Evolutionary conservation across 805 yeast species (phyloP).

Genomic region (Diddensiella transvaalensis): DNA sequence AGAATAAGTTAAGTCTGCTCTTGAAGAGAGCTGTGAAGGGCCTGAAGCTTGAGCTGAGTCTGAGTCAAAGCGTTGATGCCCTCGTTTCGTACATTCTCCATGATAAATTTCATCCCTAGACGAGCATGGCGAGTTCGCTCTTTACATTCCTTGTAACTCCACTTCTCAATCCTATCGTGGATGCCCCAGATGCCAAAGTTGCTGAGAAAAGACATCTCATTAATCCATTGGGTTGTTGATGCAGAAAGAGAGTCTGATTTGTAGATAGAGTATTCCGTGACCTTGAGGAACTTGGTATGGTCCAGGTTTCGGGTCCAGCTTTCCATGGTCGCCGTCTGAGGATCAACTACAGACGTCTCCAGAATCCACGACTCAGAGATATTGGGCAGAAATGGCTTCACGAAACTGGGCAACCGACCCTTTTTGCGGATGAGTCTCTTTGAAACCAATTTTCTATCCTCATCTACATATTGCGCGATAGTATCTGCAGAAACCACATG

Average conservation of each 20-base stretch:
- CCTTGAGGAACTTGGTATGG: conserved; percentile 70
- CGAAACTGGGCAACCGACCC: conserved; percentile 79
- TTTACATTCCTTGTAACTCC: conserved; percentile 71
- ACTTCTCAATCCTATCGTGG: conserved; percentile 70
- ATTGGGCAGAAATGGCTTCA: conserved; percentile 67
- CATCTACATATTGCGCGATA: conserved; percentile 54
- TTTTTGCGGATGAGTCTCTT: conserved; percentile 72
- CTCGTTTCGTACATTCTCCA: conserved; percentile 49
- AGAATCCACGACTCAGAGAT: conserved; percentile 75
- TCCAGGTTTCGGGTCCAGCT: conserved; percentile 82
- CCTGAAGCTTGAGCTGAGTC: conserved; percentile 9
- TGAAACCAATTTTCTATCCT: conserved; percentile 61
- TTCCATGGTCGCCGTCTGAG: conserved; percentile 47
- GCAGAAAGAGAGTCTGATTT: conserved; percentile 21
- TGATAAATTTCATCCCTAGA: conserved; percentile 71
- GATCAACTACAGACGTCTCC: conserved; percentile 73
- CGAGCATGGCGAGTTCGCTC: conserved; percentile 64
- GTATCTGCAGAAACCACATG: conserved; percentile 87
- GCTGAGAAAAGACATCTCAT: conserved; percentile 66
- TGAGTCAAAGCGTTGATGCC: conserved; percentile 21
- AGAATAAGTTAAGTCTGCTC: neutral
- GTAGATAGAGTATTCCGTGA: conserved; percentile 73
- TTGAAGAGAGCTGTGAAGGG: neutral
- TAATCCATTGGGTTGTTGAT: conserved; percentile 45
- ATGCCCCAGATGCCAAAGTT: conserved; percentile 62